phyloP scores from a whole-genome alignment of 352 stramenopile species.

The Phytophthora citrophthora region DNA sequence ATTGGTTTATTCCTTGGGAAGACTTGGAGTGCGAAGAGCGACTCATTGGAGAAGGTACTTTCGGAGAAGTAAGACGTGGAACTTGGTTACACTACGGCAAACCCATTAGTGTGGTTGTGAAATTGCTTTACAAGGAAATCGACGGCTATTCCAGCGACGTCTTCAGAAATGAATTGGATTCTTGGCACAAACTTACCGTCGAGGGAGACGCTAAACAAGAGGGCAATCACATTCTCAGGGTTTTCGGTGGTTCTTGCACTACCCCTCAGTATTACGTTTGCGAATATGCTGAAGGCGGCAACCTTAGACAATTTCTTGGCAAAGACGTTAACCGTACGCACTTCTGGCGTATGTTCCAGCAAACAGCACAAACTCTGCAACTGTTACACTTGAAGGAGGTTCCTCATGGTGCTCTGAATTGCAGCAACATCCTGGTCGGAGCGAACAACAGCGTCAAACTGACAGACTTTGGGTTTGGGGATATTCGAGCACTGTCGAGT shows the following conservation, averaged over 20 bases:
- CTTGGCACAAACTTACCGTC: constrained; percentile 25
- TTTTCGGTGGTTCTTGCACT: constrained; percentile 41
- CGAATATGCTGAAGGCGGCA: constrained; percentile 8
- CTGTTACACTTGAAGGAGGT: background rate
- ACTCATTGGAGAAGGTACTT: constrained; percentile 20
- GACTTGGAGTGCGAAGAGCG: constrained; percentile 20
- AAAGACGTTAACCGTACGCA: background rate
- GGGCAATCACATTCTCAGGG: constrained; percentile 37
- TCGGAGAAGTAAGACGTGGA: constrained; percentile 10
- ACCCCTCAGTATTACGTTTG: constrained; percentile 20
- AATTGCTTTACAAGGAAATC: constrained; percentile 25
- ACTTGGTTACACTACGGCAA: constrained; percentile 24
- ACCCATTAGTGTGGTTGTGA: constrained; percentile 28
- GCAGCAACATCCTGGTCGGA: constrained; percentile 62
- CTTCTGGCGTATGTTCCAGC: constrained; percentile 9
- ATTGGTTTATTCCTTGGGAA: constrained; percentile 34
- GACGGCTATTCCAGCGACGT: background rate
- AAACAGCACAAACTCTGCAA: constrained; percentile 5
- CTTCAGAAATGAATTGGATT: constrained; percentile 32
- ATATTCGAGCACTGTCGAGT: constrained; percentile 18
- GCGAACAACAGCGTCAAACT: constrained; percentile 30
- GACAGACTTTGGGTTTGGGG: constrained; percentile 35
- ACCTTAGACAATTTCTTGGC: constrained; percentile 5
- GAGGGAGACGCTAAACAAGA: background rate
- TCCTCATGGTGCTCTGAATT: constrained; percentile 14